Base-by-base conservation (phyloP, 2,329 filamentous ascomycete species). In the Trichoderma pleuroti region DNA sequence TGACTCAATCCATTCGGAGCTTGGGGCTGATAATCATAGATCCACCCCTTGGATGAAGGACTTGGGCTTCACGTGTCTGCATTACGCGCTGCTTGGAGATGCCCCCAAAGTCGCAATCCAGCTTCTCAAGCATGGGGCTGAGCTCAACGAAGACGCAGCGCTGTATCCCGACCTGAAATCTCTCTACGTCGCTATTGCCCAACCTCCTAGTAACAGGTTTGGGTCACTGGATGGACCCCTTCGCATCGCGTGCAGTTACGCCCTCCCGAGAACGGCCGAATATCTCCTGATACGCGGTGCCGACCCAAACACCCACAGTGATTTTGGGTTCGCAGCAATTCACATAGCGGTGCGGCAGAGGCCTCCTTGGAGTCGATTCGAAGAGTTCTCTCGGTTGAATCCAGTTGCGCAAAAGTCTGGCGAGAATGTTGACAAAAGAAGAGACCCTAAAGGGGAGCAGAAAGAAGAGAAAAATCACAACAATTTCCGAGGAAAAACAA, bases 161-260 rank as follows among this genome's bases (percentile, higher is more conserved):
- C 26, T 68, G 4, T 72, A 71, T 21, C 71, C 71, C 34, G 59
- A 68, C 18, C 24, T 71, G 6, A 32, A n/a, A 21, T 21, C 39
- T 4, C 49, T 71, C 14, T 72, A 71, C 24, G 3, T 64, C 7
- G 69, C 69, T 6, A 30, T 72, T 9, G 57, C 71, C 16, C 42
- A 36, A 26, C 62, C 69, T 30, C 21, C 26, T 28, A 59, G 49
- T 4, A 42, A 60, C 4, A 65, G 52, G 14, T 10, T 59, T 32
- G 61, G 70, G 26, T 32, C 49, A 11, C 16, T 72, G 4, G 69
- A 72, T n/a, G 46, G 34, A 11, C 63, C 69, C 16, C 71, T 72
- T 59, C 63, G 63, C 2, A 71, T 68, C 28, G 71, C 71, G 21
- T 69, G 71, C 26, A 65, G 61, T 42, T 71, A 71, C 46, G 71